Percentiles rank a stretch among this genome's conserved stretches.
Evolutionary conservation across 192 early-diverging fungal species (phyloP).

Genomic region (Umbelopsis vinacea): DNA sequence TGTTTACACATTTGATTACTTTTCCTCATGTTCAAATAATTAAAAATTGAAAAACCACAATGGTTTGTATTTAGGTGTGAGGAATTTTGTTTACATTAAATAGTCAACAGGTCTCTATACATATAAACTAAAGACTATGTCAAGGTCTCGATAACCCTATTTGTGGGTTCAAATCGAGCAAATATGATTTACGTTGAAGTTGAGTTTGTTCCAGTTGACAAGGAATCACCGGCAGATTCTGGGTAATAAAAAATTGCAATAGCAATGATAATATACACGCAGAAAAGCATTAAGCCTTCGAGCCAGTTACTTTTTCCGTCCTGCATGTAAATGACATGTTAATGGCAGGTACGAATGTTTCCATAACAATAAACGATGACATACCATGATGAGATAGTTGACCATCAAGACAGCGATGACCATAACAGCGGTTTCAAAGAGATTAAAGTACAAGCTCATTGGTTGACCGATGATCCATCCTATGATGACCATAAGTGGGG

Average conservation of each 20-base stretch:
- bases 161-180: too few relatives aligned
- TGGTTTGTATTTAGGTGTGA: too few relatives aligned
- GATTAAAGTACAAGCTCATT: constrained; percentile 82
- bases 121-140: too few relatives aligned
- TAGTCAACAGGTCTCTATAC: too few relatives aligned
- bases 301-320: constrained; percentile 94
- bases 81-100: too few relatives aligned
- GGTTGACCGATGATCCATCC: constrained; percentile 78
- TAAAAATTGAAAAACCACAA: too few relatives aligned
- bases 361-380: background rate
- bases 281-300: constrained; percentile 86
- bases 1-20: too few relatives aligned
- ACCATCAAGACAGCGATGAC: constrained; percentile 88
- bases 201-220: constrained; percentile 4
- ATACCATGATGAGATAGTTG: constrained; percentile 70
- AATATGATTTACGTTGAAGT: background rate
- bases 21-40: too few relatives aligned
- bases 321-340: background rate
- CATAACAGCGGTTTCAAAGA: constrained; percentile 82
- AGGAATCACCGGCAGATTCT: background rate
- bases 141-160: too few relatives aligned
- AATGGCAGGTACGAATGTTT: background rate
- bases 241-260: constrained; percentile 82
- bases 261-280: constrained; percentile 82
- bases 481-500: constrained; percentile 73